Evolutionary conservation across 1,284 basidiomycete genomes (phyloP).

Genomic region (Microbotryomycetes sp.): DNA sequence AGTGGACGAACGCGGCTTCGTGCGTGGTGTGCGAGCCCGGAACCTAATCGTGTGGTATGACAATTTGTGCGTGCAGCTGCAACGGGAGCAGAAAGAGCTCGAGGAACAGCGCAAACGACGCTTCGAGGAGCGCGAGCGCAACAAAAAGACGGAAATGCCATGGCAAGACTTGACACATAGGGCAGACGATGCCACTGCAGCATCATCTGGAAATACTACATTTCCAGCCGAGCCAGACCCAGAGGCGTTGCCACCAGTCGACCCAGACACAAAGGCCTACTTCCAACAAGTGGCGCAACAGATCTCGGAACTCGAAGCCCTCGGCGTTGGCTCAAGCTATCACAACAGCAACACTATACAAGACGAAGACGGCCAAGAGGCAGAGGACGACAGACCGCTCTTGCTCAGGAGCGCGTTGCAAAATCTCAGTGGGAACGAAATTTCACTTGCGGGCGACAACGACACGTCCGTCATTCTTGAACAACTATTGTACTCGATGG

Average conservation of each 20-base stretch:
- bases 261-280: conserved; percentile 37
- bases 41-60: background rate
- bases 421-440: conserved; percentile 78
- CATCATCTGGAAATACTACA: background rate
- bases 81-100: conserved; percentile 23
- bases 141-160: conserved; percentile 23
- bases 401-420: conserved; percentile 76
- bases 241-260: conserved; percentile 29
- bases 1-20: background rate
- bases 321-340: conserved; percentile 1
- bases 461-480: conserved; percentile 83
- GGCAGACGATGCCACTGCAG: background rate
- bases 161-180: conserved; percentile 12
- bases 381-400: conserved; percentile 59
- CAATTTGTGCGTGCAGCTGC: conserved; percentile 5
- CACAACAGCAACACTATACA: background rate
- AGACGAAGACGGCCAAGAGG: conserved; percentile 27
- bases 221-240: conserved; percentile 14
- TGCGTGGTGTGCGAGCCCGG: background rate
- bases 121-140: conserved; percentile 18
- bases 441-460: conserved; percentile 79
- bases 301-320: conserved; percentile 33
- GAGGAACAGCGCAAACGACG: conserved; percentile 16
- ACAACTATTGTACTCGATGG: conserved; percentile 80
- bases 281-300: conserved; percentile 34